A percentile compares a stretch with the other conserved stretches of the same genome.
These are phyloP conservation scores for Cryptosporidium felis DNA, from an alignment of 169 alveolate genomes.

Conservation along the genomic window DNA sequence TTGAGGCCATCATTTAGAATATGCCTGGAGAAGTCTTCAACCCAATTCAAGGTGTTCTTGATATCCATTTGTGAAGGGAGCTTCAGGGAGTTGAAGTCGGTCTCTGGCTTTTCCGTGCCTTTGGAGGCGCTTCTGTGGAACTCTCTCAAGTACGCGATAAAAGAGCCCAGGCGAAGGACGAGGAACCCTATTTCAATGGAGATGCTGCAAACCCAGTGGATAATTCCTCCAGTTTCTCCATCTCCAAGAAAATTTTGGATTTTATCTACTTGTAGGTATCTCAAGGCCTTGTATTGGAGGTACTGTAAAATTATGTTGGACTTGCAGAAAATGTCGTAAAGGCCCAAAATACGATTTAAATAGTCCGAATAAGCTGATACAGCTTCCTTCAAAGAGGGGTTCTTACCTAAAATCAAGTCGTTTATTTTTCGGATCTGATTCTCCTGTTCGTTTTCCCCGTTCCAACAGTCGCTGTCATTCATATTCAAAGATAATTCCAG, in stretches of 20 bases:
- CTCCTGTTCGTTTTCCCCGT: background rate
- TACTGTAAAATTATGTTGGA: conserved; percentile 38
- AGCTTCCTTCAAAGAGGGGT: background rate
- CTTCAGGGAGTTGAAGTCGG: background rate
- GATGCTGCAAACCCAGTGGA: conserved; percentile 49
- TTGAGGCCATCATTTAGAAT: conserved; percentile 23
- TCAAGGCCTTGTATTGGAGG: conserved; percentile 45
- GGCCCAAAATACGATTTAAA: background rate
- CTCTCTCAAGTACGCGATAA: background rate
- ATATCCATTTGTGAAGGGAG: background rate
- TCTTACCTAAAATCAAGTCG: background rate
- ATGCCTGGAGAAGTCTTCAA: conserved; percentile 6
- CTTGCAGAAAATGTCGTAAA: conserved; percentile 30
- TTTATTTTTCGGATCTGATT: background rate
- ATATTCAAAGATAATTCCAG: conserved; percentile 9
- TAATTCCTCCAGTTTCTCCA: conserved; percentile 30
- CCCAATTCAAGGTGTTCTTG: background rate
- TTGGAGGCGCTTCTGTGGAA: background rate
- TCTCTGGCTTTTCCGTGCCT: background rate
- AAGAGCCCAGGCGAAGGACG: background rate
- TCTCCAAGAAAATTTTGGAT: background rate
- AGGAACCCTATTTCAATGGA: conserved; percentile 7
- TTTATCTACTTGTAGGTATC: background rate
- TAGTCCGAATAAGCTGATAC: conserved; percentile 1
- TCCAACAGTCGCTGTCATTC: background rate